Conservation (phyloP, 192 early-diverging fungal species). For the Backusella sp. region DNA sequence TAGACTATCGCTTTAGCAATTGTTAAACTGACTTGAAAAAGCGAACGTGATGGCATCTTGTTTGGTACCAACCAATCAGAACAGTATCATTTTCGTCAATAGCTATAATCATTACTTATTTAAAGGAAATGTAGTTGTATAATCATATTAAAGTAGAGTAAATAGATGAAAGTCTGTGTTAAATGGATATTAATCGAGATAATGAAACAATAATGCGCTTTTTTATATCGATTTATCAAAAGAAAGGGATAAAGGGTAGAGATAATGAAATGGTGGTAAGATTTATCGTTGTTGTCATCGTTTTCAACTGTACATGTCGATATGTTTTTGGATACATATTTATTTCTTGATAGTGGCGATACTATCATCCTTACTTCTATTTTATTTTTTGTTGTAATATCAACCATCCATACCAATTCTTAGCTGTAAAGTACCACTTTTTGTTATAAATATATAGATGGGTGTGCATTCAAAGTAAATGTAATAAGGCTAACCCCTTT, state of each 20-base stretch:
- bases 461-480: not conserved
- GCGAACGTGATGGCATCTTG: not conserved
- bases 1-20: not conserved
- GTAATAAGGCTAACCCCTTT: not conserved
- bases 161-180: not conserved
- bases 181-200: not conserved
- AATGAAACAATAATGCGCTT: not conserved
- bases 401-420: not conserved
- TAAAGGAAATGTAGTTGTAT: not conserved
- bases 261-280: not conserved
- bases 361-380: not conserved
- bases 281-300: not conserved
- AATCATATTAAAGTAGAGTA: not conserved
- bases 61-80: not conserved
- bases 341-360: not conserved
- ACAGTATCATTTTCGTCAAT: not conserved
- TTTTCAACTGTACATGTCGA: not conserved
- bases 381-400: not conserved
- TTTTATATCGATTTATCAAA: not conserved
- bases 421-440: not conserved
- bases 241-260: not conserved
- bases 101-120: not conserved
- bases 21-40: not conserved
- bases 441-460: not conserved
- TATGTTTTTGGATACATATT: too few relatives aligned